These are phyloP conservation scores for Capronia coronata DNA, from an alignment of 2,329 filamentous ascomycete genomes.

Conservation along the genomic window DNA sequence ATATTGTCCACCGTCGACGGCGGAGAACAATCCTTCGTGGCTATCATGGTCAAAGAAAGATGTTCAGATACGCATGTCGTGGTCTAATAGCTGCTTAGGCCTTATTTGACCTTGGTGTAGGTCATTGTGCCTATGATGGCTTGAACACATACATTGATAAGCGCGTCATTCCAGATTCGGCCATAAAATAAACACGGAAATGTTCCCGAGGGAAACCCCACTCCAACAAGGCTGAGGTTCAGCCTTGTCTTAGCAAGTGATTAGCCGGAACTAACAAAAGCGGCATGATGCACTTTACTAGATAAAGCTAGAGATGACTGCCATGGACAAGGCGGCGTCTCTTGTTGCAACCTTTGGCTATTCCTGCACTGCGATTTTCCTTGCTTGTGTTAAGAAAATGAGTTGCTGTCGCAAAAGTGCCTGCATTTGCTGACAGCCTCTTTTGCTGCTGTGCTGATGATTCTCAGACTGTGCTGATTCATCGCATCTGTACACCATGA, in stretches of 20 bases:
- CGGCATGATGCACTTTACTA: not conserved
- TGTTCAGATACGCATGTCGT: constrained; percentile 1
- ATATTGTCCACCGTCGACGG: constrained; percentile 5
- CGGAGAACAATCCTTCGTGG: not conserved
- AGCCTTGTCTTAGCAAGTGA: not conserved
- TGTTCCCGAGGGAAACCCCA: not conserved
- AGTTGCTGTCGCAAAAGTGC: too few species aligned
- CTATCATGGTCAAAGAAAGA: constrained; percentile 5
- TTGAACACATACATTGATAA: not conserved
- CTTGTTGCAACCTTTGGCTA: too few species aligned
- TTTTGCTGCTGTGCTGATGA: not conserved
- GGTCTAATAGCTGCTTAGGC: constrained; percentile 2
- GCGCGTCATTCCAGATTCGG: constrained; percentile 7
- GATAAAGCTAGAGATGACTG: not conserved
- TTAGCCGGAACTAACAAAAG: not conserved
- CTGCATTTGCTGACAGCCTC: not conserved
- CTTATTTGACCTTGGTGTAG: not conserved
- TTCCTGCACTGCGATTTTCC: too few species aligned
- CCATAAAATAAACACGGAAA: constrained; percentile 12
- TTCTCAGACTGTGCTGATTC: not conserved
- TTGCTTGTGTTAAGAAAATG: too few species aligned
- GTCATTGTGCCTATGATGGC: not conserved
- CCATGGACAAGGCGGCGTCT: not conserved
- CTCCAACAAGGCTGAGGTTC: not conserved
- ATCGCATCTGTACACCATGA: not conserved